Evolutionary conservation across 2,329 filamentous ascomycete species (phyloP), one percentile per base, ranked within the genome.

Genomic region (Pseudocercospora eumusae): DNA sequence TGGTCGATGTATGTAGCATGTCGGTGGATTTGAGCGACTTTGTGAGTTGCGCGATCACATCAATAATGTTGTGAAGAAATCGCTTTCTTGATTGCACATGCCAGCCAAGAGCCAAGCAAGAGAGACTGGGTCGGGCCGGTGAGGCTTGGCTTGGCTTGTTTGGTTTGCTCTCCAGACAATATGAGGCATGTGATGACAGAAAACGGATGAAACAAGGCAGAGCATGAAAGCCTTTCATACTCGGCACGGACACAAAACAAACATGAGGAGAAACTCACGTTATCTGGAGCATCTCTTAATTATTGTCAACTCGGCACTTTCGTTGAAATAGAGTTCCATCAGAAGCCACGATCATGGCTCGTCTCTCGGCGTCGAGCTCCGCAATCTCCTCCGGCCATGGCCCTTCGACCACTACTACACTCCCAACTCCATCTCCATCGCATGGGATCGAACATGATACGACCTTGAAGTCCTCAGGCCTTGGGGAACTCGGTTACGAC

Each of bases 281-380:
- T n/a, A n/a, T 47, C 7, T 23, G 18, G 20, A 4, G 3, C 44
- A 47, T 11, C 23, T n/a, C n/a, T n/a, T n/a, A n/a, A n/a, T 52
- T 21, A 4, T 52, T 25, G 18, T 20, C 52, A 6, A 18, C 7
- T 28, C 10, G 18, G 20, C 21, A 31, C 49, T 31, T 36, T 40
- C 52, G 18, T 28, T 23, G 36, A 20, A 27, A 27, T 52, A 52
- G 47, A 52, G 47, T 52, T 52, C 15, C 18, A 21, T n/a, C 20
- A 23, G 7, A 25, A 27, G 53, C 50, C 9, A 60, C 33, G 36
- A 63, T 44, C 50, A 71, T 71, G 69, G 68, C 70, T 40, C 69
- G 69, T 28, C 60, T 59, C 27, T 70, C 69, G 28, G 62, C 65
- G 15, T 66, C 70, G n/a, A 66, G 64, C 44, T 69, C 63, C 45